A percentile compares a stretch with the other conserved stretches of the same genome.
phyloP scores from a whole-genome alignment of 1,139 yeast genomes.

The Hyphopichia khmerensis region DNA sequence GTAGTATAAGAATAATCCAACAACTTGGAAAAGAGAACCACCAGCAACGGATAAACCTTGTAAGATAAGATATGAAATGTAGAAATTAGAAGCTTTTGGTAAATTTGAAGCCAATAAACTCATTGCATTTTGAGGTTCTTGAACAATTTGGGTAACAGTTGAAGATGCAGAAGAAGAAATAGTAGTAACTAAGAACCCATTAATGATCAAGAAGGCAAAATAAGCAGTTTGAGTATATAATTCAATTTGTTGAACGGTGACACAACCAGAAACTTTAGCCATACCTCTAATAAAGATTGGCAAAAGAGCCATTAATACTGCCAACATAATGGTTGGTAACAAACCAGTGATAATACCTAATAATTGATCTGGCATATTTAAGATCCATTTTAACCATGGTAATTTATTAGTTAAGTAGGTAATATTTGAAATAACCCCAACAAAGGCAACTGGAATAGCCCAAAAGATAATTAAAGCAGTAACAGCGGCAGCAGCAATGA shows the following conservation, averaged over 20 bases:
- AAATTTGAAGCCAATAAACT: conserved; percentile 65
- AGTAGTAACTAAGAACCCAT: conserved; percentile 69
- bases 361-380: conserved; percentile 55
- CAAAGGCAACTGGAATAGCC: conserved; percentile 86
- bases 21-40: conserved; percentile 77
- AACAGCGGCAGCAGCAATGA: conserved; percentile 61
- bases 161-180: conserved; percentile 73
- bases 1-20: conserved; percentile 67
- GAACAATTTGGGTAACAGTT: conserved; percentile 65
- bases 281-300: conserved; percentile 76
- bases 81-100: conserved; percentile 90
- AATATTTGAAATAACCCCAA: conserved; percentile 75
- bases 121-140: conserved; percentile 69
- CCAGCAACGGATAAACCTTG: conserved; percentile 86
- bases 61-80: conserved; percentile 65
- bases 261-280: conserved; percentile 67
- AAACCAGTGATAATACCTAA: conserved; percentile 75
- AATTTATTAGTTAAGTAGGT: conserved; percentile 61
- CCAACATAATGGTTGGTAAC: conserved; percentile 66
- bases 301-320: conserved; percentile 68
- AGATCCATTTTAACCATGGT: conserved; percentile 62
- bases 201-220: conserved; percentile 70
- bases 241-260: conserved; percentile 65
- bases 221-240: conserved; percentile 72
- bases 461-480: conserved; percentile 64